Percentiles rank a stretch among this genome's conserved stretches.
Evolutionary conservation across 1,284 basidiomycete genomes (phyloP).

Genomic region (Phylloboletellus chloephorus): DNA sequence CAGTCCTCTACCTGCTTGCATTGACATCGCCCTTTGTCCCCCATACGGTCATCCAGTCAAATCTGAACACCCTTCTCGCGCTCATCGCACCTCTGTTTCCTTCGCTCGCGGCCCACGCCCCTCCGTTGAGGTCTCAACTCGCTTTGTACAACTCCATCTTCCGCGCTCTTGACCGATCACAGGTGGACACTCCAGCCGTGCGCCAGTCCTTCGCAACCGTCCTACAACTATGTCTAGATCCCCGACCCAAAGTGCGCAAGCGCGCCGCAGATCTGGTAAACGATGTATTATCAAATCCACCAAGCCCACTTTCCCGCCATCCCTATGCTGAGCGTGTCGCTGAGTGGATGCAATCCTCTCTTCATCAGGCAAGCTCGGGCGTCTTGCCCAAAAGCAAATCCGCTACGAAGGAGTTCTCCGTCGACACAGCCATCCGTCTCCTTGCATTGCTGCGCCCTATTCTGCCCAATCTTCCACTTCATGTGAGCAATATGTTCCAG

Average conservation of each 20-base stretch:
- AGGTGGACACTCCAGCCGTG: slow-evolving; percentile 63
- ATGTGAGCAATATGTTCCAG: slow-evolving; percentile 40
- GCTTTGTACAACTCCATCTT: slow-evolving; percentile 70
- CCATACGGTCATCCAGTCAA: slow-evolving; percentile 63
- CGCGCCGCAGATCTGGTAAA: slow-evolving; percentile 83
- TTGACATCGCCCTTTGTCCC: slow-evolving; percentile 74
- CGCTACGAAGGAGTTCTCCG: slow-evolving; percentile 50
- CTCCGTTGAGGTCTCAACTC: slow-evolving; percentile 69
- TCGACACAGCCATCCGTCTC: slow-evolving; percentile 77
- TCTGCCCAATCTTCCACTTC: slow-evolving; percentile 58
- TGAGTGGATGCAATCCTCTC: slow-evolving; percentile 70
- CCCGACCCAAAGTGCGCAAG: slow-evolving; percentile 90
- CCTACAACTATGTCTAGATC: slow-evolving; percentile 80
- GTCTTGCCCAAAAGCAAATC: slow-evolving; percentile 56
- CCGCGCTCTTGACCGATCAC: slow-evolving; percentile 61
- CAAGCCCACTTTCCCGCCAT: slow-evolving; percentile 71
- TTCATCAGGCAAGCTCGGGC: slow-evolving; percentile 63
- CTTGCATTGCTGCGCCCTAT: slow-evolving; percentile 69
- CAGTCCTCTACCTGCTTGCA: slow-evolving; percentile 86
- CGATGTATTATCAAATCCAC: slow-evolving; percentile 70
- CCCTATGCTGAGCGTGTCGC: slow-evolving; percentile 80
- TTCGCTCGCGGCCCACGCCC: slow-evolving; percentile 55
- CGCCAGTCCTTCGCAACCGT: slow-evolving; percentile 76
- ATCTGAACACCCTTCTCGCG: slow-evolving; percentile 59
- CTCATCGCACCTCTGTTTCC: slow-evolving; percentile 78